Conservation (phyloP, 177 flowering plant genomes). For the Vitis hybrid region DNA sequence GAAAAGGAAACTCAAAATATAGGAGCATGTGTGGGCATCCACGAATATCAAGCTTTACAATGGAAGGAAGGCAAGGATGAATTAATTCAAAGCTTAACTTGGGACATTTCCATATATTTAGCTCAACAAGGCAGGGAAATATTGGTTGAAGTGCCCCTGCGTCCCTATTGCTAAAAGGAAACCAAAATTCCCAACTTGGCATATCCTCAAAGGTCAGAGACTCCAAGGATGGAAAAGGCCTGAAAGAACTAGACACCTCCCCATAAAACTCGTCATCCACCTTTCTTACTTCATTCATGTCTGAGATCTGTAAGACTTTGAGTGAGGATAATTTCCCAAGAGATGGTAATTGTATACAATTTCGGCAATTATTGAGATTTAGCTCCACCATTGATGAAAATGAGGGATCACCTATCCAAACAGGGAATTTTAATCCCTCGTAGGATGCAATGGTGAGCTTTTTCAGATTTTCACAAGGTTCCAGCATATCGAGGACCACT, state of each 20-base stretch:
- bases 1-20: too few relatives aligned
- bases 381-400: background rate
- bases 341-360: background rate
- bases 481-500: background rate
- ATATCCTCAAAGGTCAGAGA: background rate
- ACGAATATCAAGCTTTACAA: too few relatives aligned
- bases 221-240: constrained; percentile 7
- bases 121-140: too few relatives aligned
- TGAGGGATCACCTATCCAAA: constrained; percentile 7
- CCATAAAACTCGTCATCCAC: constrained; percentile 11
- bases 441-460: background rate
- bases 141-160: too few relatives aligned
- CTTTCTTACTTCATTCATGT: background rate
- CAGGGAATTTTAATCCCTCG: constrained; percentile 9
- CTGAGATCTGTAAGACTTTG: background rate
- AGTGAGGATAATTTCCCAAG: constrained; percentile 3
- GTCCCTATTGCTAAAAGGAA: too few relatives aligned
- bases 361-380: background rate
- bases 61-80: too few relatives aligned
- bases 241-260: too few relatives aligned
- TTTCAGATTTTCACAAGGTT: background rate
- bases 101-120: too few relatives aligned
- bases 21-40: too few relatives aligned
- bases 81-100: too few relatives aligned
- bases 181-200: constrained; percentile 5